Evolutionary conservation across 208 protist species (phyloP), one percentile per base, ranked within the genome.

Genomic region (Trypanosoma caninum): DNA sequence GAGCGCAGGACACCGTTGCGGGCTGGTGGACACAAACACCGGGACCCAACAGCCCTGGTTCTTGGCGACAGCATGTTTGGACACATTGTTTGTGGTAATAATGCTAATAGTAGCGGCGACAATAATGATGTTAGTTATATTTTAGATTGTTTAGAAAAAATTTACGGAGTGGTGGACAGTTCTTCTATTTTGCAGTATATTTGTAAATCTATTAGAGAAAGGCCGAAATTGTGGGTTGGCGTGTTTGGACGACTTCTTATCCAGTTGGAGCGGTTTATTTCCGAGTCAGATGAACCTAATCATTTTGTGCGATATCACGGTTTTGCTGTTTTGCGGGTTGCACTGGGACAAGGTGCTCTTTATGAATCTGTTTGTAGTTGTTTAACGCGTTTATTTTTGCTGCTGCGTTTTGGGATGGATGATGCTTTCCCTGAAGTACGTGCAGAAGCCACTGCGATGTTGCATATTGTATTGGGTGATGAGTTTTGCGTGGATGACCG

Each of bases 341-440:
- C 80, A 10, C 30, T 86, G 10, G 30, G 48, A 22, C 59, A 38
- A 27, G 40, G 48, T 0, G 33, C 30, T 7, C 53, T 82, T 34
- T 57, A 53, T 1, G 31, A 55, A 2, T 45, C 59, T 23, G 53
- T 84, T 34, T 58, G 57, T 31, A 67, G 71, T 14, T 67, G 63
- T 41, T 64, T 88, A n/a, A 60, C 58, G 23, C 68, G 66, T 20
- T 16, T 91, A 14, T 23, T 95, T 20, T 22, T 30, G 6, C 46
- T 79, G 18, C 76, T 72, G 37, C 75, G 80, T 18, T 16, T 28
- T 25, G 82, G 84, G n/a, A 50, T 91, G 10, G 88, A 95, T 55
- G 88, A 95, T 59, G 65, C 70, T 2, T 95, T 95, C 59, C 28
- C 74, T 20, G 84, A 90, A 64, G 84, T 92, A 31, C 82, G 78